A percentile compares a stretch with the other conserved stretches of the same genome.
phyloP scores from a whole-genome alignment of 768 basidiomycete species.

The Leccinum uliginosum region DNA sequence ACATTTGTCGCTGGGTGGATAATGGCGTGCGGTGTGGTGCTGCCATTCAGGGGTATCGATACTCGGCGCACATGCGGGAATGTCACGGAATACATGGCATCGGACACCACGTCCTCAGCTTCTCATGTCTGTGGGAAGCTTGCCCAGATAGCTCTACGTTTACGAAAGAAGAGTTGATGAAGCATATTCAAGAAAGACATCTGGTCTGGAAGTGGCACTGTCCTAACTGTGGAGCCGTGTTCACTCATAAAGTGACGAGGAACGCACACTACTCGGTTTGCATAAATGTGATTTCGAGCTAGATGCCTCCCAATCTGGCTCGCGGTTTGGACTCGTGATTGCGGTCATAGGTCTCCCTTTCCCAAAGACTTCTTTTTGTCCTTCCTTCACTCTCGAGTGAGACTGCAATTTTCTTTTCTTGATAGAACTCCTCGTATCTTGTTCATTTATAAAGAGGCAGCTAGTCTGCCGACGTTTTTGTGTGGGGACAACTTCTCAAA shows the following conservation, averaged over 20 bases:
- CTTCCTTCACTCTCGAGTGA: not conserved
- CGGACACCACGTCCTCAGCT: constrained; percentile 4
- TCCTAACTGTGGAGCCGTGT: constrained; percentile 18
- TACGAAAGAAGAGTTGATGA: constrained; percentile 21
- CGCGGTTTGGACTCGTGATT: not conserved
- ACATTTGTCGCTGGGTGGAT: constrained; percentile 23
- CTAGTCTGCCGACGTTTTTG: constrained; percentile 9
- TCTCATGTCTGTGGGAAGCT: constrained; percentile 23
- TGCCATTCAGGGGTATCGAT: constrained; percentile 15
- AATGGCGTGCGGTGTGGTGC: constrained; percentile 9
- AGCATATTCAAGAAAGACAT: constrained; percentile 25
- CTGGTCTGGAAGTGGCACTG: constrained; percentile 25
- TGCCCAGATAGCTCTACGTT: constrained; percentile 17
- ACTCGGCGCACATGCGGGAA: constrained; percentile 18
- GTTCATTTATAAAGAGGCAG: constrained; percentile 1
- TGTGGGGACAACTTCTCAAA: not conserved
- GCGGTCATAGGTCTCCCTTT: not conserved
- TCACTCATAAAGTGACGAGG: constrained; percentile 13
- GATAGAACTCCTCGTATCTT: not conserved
- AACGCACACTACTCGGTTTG: constrained; percentile 19
- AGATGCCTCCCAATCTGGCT: not conserved
- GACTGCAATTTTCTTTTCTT: not conserved
- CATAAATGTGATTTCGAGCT: not conserved
- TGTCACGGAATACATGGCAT: constrained; percentile 16
- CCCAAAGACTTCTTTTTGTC: not conserved